A percentile compares a stretch with the other conserved stretches of the same genome.
These are phyloP conservation scores for Bolboschoenus planiculmis DNA, from an alignment of 176 grass and related monocot genomes.

Conservation along the genomic window DNA sequence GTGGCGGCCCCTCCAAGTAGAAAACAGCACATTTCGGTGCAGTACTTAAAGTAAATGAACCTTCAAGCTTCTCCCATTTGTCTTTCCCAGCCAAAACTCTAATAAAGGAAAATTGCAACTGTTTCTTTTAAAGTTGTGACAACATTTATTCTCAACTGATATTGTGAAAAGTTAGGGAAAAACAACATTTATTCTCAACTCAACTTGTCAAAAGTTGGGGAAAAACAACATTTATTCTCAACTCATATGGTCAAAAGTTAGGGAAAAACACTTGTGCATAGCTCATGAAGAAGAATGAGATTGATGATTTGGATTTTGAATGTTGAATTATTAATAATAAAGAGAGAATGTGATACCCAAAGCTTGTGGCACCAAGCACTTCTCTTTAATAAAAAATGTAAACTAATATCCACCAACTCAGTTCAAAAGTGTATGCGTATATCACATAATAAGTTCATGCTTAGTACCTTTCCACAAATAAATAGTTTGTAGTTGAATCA, in stretches of 20 bases:
- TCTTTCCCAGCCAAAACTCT: slow-evolving; percentile 22
- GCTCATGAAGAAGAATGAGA: background rate
- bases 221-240: background rate
- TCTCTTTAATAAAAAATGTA: background rate
- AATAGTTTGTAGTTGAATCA: slow-evolving; percentile 52
- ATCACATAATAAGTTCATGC: background rate
- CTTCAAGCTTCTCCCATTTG: slow-evolving; percentile 76
- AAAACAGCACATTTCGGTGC: slow-evolving; percentile 41
- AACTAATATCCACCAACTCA: background rate
- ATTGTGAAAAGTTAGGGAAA: background rate
- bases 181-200: background rate
- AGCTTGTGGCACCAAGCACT: background rate
- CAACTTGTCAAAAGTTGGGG: background rate
- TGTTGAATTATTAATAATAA: background rate
- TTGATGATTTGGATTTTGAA: background rate
- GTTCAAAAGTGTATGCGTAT: background rate
- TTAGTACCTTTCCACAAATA: slow-evolving; percentile 53
- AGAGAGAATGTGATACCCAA: background rate
- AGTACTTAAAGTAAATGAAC: slow-evolving; percentile 59
- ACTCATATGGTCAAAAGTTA: background rate
- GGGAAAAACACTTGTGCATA: background rate
- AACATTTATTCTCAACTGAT: background rate
- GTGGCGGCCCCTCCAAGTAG: slow-evolving; percentile 71
- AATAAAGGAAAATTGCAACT: slow-evolving; percentile 12
- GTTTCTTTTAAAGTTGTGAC: background rate